phyloP scores from a whole-genome alignment of 257 asterid species.

The Solanum bulbocastanum region DNA sequence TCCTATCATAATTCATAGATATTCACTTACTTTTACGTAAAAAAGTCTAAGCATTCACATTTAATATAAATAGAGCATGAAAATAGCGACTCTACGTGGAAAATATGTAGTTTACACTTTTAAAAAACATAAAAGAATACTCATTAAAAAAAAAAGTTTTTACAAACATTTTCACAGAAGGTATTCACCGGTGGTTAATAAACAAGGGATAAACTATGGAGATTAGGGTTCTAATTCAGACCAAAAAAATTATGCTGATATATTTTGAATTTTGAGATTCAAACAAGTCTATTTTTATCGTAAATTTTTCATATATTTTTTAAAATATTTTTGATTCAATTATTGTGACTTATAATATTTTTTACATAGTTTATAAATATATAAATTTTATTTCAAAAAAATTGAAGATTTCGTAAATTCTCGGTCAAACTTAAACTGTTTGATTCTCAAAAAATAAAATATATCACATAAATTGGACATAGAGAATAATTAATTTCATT shows the following conservation, averaged over 20 bases:
- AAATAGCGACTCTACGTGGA: neutral
- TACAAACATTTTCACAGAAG: neutral
- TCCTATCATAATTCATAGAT: neutral
- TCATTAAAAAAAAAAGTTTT: neutral
- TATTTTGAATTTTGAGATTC: too few relatives aligned
- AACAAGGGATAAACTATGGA: neutral
- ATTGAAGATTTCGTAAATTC: too few relatives aligned
- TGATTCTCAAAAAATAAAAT: too few relatives aligned
- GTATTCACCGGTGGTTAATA: neutral
- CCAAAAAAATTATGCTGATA: neutral
- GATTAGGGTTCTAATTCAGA: neutral
- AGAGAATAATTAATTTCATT: neutral
- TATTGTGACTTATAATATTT: too few relatives aligned
- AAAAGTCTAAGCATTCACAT: neutral
- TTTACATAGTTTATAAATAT: too few relatives aligned
- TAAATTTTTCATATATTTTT: too few relatives aligned
- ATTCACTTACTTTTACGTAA: neutral
- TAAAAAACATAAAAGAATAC: neutral
- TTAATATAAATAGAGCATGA: neutral
- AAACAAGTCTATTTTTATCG: too few relatives aligned
- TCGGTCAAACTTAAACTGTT: too few relatives aligned
- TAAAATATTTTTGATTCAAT: too few relatives aligned
- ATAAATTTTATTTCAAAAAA: too few relatives aligned
- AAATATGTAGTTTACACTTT: neutral
- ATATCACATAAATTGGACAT: too few relatives aligned